These are phyloP conservation scores for Alternaria ventricosa DNA, from an alignment of 2,329 filamentous ascomycete genomes.

Conservation along the genomic window DNA sequence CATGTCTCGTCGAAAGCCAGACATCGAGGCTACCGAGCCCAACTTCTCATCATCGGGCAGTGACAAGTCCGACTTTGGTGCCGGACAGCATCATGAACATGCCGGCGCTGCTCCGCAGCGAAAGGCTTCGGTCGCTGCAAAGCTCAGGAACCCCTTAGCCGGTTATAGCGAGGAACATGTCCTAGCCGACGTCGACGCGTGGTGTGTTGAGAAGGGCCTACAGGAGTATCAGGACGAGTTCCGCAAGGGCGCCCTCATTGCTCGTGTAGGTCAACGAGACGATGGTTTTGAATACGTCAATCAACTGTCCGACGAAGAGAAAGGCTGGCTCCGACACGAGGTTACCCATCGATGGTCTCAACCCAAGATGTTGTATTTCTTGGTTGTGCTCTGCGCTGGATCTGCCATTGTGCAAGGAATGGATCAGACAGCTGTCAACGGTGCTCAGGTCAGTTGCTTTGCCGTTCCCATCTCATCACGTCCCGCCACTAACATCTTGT, in stretches of 20 bases:
- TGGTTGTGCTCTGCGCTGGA: conserved; percentile 70
- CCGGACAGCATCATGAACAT: conserved; percentile 29
- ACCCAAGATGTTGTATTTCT: conserved; percentile 68
- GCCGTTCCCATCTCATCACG: too few relatives aligned
- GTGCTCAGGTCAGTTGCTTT: conserved; percentile 30
- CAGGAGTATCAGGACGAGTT: conserved; percentile 58
- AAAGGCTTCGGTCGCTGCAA: conserved; percentile 32
- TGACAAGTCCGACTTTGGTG: conserved; percentile 31
- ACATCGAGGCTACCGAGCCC: conserved; percentile 38
- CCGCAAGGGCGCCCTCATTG: conserved; percentile 59
- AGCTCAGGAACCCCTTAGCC: conserved; percentile 62
- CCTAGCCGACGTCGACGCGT: conserved; percentile 61
- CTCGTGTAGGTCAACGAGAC: conserved; percentile 54
- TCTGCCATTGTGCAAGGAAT: conserved; percentile 72
- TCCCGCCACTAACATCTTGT: neutral
- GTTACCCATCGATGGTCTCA: conserved; percentile 73
- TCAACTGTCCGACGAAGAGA: conserved; percentile 62
- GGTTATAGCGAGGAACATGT: conserved; percentile 61
- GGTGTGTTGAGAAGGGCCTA: conserved; percentile 59
- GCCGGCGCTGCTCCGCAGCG: conserved; percentile 17
- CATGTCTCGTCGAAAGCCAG: conserved; percentile 33
- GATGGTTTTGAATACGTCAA: conserved; percentile 56
- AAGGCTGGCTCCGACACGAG: conserved; percentile 64
- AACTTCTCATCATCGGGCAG: conserved; percentile 27
- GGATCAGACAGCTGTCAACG: conserved; percentile 46